Evolutionary conservation across 108 stramenopile species (phyloP), one percentile per base, ranked within the genome.

Genomic region (Cyclotella choctawhatcheeana): DNA sequence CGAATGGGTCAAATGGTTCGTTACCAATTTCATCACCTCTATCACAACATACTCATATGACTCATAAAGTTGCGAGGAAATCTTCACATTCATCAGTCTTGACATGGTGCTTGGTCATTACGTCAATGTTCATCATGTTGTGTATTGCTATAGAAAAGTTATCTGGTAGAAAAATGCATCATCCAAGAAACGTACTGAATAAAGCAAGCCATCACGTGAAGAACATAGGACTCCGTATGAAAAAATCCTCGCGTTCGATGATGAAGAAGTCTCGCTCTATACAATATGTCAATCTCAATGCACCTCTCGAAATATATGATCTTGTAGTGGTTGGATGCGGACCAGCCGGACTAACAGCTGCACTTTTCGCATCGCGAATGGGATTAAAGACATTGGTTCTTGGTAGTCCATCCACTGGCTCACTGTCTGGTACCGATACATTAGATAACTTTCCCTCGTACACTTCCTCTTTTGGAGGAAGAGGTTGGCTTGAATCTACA

Each of bases 381-480:
- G 86, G 83, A 31, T 33, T 90, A 37, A 79, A 81, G 4, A 83
- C 84, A 0, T 29, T 87, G 21, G 86, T 90, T 0, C 55, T 87
- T 35, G 89, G 86, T 12, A 79, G 81, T 12, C 53, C 58, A 44
- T 34, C 73, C 10, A 66, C 67, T 4, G 84, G 84, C 16, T 62
- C 84, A 17, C 61, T 90, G 16, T 62, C 82, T 3, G 82, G 83
- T 31, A 85, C 89, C 2, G 62, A 62, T 27, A 27, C 21, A 21
- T 58, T 90, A 18, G 86, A 87, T 18, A 87, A 87, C 45, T 87
- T 85, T 76, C 89, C 89, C 8, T 69, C 76, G 16, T 81, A 76
- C 26, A 67, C 74, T 53, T 60, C 56, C 14, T 31, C 64, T 25
- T 31, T 27, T 4, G 79, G 77, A 21, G 87, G 87, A 13, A 76